These are phyloP conservation scores for Phaffia rhodozyma DNA, from an alignment of 1,284 basidiomycete species.

Conservation along the genomic window DNA sequence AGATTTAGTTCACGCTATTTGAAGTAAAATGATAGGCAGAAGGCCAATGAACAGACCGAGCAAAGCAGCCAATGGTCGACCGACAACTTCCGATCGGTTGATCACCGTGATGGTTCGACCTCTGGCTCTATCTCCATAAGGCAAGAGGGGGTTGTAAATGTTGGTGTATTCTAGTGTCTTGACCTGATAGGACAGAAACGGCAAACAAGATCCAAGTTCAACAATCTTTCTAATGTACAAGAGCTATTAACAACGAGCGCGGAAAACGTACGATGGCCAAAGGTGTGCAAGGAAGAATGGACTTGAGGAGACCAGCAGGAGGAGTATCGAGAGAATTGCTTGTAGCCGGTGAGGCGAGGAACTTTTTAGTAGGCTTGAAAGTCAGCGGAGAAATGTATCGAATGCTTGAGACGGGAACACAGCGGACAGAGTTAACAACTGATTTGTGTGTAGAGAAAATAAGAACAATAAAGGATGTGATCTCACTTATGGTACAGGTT, in stretches of 20 bases:
- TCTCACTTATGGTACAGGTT: conserved; percentile 90
- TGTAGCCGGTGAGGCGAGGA: conserved; percentile 17
- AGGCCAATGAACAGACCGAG: conserved; percentile 32
- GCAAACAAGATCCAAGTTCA: neutral
- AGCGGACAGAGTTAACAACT: neutral
- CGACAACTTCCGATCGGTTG: conserved; percentile 93
- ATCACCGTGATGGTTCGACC: conserved; percentile 89
- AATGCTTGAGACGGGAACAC: conserved; percentile 19
- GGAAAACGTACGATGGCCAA: conserved; percentile 59
- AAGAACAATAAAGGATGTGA: conserved; percentile 6
- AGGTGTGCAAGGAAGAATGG: conserved; percentile 92
- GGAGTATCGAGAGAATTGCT: conserved; percentile 42
- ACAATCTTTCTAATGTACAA: neutral
- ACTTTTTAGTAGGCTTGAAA: conserved; percentile 32
- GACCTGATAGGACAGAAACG: conserved; percentile 29
- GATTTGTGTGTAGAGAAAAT: neutral
- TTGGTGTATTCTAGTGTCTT: conserved; percentile 84
- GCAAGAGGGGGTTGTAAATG: conserved; percentile 82
- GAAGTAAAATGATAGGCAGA: neutral
- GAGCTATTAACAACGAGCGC: conserved; percentile 15
- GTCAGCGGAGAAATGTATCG: conserved; percentile 39
- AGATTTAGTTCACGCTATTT: neutral
- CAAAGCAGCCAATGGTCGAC: conserved; percentile 82
- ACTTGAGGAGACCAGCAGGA: conserved; percentile 73
- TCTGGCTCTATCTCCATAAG: conserved; percentile 82